Evolutionary conservation across 192 early-diverging fungal species (phyloP).

Genomic region (Hyaloraphidium curvatum): DNA sequence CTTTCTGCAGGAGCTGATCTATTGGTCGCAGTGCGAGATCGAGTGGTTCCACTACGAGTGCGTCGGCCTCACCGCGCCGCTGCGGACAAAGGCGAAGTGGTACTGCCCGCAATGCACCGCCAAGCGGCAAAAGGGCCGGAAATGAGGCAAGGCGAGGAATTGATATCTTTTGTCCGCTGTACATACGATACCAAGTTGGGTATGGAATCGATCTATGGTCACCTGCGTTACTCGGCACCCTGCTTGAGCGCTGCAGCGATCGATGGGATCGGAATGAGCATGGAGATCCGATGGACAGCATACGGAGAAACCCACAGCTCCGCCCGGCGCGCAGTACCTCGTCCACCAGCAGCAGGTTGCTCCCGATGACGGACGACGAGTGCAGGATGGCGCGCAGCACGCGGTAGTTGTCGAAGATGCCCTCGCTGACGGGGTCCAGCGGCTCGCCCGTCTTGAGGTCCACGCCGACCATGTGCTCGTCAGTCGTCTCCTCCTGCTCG

Average conservation of each 20-base stretch:
- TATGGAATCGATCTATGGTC: too few relatives aligned
- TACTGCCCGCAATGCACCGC: slow-evolving; percentile 68
- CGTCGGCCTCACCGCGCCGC: slow-evolving; percentile 67
- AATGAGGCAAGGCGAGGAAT: neutral
- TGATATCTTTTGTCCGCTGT: neutral
- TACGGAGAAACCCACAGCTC: slow-evolving; percentile 3
- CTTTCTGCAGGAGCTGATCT: too few relatives aligned
- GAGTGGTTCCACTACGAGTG: slow-evolving; percentile 98
- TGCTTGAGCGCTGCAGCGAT: neutral
- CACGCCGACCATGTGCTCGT: slow-evolving; percentile 79
- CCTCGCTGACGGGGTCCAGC: slow-evolving; percentile 74
- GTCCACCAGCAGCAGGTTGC: slow-evolving; percentile 92
- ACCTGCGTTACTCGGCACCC: neutral
- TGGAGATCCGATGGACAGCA: neutral
- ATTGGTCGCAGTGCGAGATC: slow-evolving; percentile 49
- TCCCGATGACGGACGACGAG: slow-evolving; percentile 94
- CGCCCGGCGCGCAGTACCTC: slow-evolving; percentile 81
- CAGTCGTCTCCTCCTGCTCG: slow-evolving; percentile 61
- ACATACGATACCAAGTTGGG: neutral
- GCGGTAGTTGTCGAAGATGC: slow-evolving; percentile 98
- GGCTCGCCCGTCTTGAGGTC: slow-evolving; percentile 89
- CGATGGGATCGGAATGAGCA: neutral
- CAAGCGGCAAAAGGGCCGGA: slow-evolving; percentile 2
- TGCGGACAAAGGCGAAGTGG: slow-evolving; percentile 92
- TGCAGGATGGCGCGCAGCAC: slow-evolving; percentile 91